phyloP scores from a whole-genome alignment of 805 yeast genomes.

The Metschnikowia arizonensis region DNA sequence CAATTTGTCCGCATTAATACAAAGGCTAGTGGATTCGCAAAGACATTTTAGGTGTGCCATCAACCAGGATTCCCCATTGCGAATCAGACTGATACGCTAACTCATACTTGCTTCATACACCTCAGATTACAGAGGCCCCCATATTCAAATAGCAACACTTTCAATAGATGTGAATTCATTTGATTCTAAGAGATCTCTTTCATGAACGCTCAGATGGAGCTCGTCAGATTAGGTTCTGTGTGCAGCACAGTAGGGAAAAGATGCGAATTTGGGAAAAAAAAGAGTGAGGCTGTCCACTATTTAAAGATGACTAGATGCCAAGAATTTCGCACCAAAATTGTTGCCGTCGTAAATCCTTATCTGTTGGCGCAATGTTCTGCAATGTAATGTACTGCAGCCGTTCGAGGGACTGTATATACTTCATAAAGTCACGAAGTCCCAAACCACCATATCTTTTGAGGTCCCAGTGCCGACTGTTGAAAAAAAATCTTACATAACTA shows the following conservation, averaged over 20 bases:
- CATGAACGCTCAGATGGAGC: background rate
- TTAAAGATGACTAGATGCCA: background rate
- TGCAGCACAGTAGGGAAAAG: constrained; percentile 1
- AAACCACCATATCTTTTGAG: background rate
- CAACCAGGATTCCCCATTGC: too few species aligned
- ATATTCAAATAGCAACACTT: too few species aligned
- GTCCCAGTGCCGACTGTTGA: background rate
- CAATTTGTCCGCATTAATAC: background rate
- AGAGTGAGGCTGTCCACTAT: constrained; percentile 1
- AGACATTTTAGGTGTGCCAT: too few species aligned
- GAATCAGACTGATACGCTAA: too few species aligned
- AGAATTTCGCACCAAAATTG: background rate
- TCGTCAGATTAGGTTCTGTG: background rate
- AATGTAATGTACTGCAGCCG: background rate
- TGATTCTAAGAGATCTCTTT: background rate
- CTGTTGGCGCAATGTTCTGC: constrained; percentile 3
- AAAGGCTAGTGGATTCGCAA: too few species aligned
- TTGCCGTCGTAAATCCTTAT: background rate
- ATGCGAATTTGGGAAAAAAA: constrained; percentile 1
- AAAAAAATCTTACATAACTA: background rate
- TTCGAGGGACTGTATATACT: background rate
- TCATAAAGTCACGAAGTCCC: background rate
- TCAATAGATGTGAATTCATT: too few species aligned
- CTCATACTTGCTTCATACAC: too few species aligned
- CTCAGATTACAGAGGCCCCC: too few species aligned